Evolutionary conservation across 371 early-diverging fungal species (phyloP).

Genomic region (Zopfochytrium polystomum): DNA sequence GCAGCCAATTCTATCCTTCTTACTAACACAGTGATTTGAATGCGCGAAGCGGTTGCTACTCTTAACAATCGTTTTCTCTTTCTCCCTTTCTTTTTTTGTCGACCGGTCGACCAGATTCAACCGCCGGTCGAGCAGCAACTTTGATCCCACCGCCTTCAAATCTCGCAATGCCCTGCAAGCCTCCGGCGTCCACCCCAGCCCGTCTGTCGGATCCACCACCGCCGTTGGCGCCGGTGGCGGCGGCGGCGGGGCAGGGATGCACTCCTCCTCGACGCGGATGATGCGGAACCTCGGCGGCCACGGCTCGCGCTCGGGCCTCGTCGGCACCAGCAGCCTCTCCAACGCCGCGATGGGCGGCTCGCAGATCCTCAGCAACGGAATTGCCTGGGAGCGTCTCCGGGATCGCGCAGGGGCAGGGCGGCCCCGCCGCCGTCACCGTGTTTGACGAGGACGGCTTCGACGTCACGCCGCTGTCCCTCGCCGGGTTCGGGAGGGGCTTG

Average conservation of each 20-base stretch:
- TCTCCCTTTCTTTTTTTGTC: too few relatives aligned
- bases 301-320: not conserved
- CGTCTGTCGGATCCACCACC: constrained; percentile 1
- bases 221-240: not conserved
- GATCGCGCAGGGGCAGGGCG: not conserved
- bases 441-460: constrained; percentile 47
- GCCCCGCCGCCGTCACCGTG: constrained; percentile 6
- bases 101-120: too few relatives aligned
- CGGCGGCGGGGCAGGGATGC: constrained; percentile 2
- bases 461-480: constrained; percentile 39
- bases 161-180: constrained; percentile 12
- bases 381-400: constrained; percentile 5
- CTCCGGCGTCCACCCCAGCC: not conserved
- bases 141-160: constrained; percentile 3
- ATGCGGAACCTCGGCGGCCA: not conserved
- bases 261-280: not conserved
- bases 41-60: too few relatives aligned
- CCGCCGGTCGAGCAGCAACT: too few relatives aligned
- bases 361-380: not conserved
- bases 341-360: not conserved
- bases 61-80: too few relatives aligned
- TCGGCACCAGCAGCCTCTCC: not conserved
- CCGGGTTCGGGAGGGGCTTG: constrained; percentile 11
- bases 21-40: too few relatives aligned
- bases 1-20: too few relatives aligned